Conservation (phyloP, 495 filamentous ascomycete genomes). For the Usnea hakonensis region DNA sequence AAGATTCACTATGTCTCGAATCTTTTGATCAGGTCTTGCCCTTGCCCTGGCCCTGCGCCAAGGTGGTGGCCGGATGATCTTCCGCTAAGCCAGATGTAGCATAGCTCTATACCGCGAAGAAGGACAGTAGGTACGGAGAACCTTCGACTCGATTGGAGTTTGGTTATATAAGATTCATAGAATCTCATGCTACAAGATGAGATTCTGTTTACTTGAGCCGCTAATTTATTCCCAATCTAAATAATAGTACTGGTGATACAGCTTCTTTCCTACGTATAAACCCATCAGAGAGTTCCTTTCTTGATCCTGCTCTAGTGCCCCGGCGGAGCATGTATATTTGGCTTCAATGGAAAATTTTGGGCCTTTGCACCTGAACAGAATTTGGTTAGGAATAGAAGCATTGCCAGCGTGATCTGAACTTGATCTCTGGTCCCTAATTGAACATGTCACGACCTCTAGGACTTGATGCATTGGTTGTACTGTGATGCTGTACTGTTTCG, state of each 20-base stretch:
- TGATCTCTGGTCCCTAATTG: neutral
- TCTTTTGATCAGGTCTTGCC: conserved; percentile 1
- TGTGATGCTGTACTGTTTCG: neutral
- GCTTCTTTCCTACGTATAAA: too few species aligned
- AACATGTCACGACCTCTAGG: neutral
- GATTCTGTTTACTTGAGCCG: too few species aligned
- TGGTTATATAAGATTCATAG: too few species aligned
- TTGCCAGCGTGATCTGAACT: neutral
- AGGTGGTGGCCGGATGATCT: neutral
- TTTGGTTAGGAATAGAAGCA: neutral
- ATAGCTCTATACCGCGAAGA: too few species aligned
- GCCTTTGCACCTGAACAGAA: neutral
- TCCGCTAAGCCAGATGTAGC: neutral
- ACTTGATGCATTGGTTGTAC: neutral
- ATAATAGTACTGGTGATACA: too few species aligned
- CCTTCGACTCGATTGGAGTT: too few species aligned
- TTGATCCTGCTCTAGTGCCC: neutral
- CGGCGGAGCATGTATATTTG: neutral
- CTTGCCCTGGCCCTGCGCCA: neutral
- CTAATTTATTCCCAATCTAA: too few species aligned
- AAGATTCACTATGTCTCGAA: neutral
- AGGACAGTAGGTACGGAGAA: too few species aligned
- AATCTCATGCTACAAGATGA: too few species aligned
- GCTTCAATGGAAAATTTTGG: neutral
- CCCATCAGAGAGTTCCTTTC: too few species aligned